Evolutionary conservation across 176 grass and related monocot genomes (phyloP).

Genomic region (Alopecurus myosuroides): DNA sequence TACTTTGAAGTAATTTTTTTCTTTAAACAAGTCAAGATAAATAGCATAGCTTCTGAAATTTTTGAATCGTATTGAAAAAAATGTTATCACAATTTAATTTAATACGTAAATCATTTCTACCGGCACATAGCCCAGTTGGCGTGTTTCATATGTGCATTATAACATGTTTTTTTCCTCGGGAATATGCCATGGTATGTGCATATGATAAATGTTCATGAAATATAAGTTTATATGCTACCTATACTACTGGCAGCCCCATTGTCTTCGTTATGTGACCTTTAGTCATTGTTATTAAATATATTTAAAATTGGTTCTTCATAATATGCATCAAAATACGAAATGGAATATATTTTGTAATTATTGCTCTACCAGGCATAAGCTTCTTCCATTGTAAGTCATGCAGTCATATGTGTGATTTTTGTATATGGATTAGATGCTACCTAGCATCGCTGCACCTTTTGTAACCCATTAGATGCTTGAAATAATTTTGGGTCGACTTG

Average conservation of each 20-base stretch:
- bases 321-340: neutral
- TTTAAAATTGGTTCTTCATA: neutral
- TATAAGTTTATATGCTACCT: neutral
- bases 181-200: neutral
- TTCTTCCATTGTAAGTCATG: neutral
- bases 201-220: neutral
- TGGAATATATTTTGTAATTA: neutral
- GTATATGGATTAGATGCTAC: constrained; percentile 3
- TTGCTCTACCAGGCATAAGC: neutral
- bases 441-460: neutral
- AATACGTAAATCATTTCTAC: neutral
- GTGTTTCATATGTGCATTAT: neutral
- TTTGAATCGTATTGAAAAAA: neutral
- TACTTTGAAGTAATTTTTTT: constrained; percentile 5
- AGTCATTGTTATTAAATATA: neutral
- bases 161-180: neutral
- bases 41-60: neutral
- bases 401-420: neutral
- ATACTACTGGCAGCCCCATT: neutral
- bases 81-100: neutral
- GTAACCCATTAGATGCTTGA: neutral
- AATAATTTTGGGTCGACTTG: neutral
- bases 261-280: neutral
- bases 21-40: neutral
- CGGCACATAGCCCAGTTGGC: neutral